Base-by-base conservation (phyloP, 352 stramenopile genomes). In the Phytophthora cactorum region DNA sequence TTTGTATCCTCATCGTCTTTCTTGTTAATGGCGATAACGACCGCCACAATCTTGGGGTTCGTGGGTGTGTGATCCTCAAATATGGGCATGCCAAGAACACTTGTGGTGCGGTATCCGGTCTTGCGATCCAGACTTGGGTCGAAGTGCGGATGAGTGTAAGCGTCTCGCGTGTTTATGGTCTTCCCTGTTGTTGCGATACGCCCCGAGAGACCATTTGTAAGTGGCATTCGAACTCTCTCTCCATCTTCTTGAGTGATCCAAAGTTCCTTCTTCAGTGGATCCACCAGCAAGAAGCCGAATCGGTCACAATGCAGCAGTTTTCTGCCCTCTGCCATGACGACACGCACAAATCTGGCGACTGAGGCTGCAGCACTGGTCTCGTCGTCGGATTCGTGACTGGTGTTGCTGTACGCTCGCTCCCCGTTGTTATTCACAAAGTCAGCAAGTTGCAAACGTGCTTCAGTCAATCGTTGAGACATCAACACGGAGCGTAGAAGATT, bases 21-120 rank as follows among this genome's bases (percentile, higher is more conserved):
- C 56, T 98, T 98, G 75, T 98, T 97, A 62, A 97, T 94, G 49
- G 90, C 82, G 78, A 96, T 89, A 4, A 81, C 79, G 11, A 88
- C 82, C 2, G 79, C 79, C 4, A 90, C 82, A 49, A 90, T 86
- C 60, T 90, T 87, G 25, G 81, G 81, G 53, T 88, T 87, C 4
- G 36, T 75, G 1, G 75, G 74, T 5, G 75, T 69, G 52, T 90
- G 78, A 32, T 88, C 82, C 66, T 88, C 82, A 45, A 87, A 85
- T 7, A 95, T 68, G 3, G 85, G 85, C 78, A 91, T 81, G 39
- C 77, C 78, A 39, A 95, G 60, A 14, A 92, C 75, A 28, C 72
- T 89, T 44, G 75, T 85, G 9, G 87, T 93, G 32, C 73, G 66
- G 25, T 91, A 95, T n/a, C 82, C 85, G 3, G 83, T 93, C 63